Conservation (phyloP, 1,284 basidiomycete genomes). For the Apiotrichum akiyoshidainum region DNA sequence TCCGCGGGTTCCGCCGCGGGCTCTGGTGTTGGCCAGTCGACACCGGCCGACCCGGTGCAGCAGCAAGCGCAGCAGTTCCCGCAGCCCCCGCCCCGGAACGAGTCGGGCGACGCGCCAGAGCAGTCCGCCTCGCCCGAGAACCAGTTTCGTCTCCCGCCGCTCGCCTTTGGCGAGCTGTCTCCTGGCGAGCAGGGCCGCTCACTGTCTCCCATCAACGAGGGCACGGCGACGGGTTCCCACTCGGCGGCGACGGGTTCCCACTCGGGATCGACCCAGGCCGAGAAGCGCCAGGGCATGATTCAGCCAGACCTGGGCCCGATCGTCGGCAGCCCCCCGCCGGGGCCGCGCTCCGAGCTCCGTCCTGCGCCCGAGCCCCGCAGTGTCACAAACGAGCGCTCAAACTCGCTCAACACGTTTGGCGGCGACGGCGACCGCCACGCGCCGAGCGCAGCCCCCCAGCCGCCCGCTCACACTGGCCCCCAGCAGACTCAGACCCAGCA, state of each 20-base stretch:
- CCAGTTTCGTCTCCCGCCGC: constrained; percentile 38
- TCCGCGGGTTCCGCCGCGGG: too few relatives aligned
- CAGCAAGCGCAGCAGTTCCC: neutral
- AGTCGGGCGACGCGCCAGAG: neutral
- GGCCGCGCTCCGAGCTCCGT: too few relatives aligned
- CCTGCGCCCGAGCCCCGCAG: too few relatives aligned
- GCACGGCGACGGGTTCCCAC: constrained; percentile 35
- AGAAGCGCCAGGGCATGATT: neutral
- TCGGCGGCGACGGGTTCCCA: constrained; percentile 36
- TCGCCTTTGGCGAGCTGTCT: constrained; percentile 27
- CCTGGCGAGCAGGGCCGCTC: constrained; percentile 26
- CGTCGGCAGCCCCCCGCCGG: neutral
- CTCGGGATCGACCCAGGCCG: constrained; percentile 19
- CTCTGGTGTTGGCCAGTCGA: neutral
- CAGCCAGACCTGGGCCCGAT: neutral
- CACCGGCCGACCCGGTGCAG: neutral
- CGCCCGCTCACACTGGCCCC: too few relatives aligned
- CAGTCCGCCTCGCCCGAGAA: constrained; percentile 3
- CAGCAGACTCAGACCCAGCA: too few relatives aligned
- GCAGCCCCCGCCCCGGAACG: neutral
- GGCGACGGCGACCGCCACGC: neutral
- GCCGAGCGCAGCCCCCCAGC: too few relatives aligned
- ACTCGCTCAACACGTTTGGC: constrained; percentile 1
- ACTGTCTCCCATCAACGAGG: constrained; percentile 58
- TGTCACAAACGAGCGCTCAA: neutral